Percentiles rank a stretch among this genome's conserved stretches.
These are phyloP conservation scores for Gremmenia infestans DNA, from an alignment of 2,329 filamentous ascomycete species.

Conservation along the genomic window DNA sequence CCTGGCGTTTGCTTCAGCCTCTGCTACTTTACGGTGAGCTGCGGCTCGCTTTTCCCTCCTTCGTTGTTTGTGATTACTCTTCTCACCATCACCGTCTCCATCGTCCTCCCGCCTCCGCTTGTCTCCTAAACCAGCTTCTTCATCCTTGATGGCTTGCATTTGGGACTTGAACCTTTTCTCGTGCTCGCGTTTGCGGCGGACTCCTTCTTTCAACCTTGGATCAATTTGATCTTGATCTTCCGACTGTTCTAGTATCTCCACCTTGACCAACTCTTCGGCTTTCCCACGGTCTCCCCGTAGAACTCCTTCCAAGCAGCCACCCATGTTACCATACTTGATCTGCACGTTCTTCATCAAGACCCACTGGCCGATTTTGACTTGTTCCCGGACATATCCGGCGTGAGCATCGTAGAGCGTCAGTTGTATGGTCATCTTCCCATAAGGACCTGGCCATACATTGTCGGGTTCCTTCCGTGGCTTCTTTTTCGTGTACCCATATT, in stretches of 20 bases:
- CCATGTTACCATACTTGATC: conserved; percentile 52
- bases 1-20: conserved; percentile 28
- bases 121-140: conserved; percentile 33
- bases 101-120: conserved; percentile 23
- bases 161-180: conserved; percentile 36
- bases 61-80: conserved; percentile 24
- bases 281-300: conserved; percentile 55
- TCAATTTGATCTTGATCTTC: conserved; percentile 41
- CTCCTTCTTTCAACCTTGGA: conserved; percentile 48
- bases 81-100: neutral
- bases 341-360: conserved; percentile 68
- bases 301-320: conserved; percentile 62
- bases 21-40: conserved; percentile 27
- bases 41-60: conserved; percentile 29
- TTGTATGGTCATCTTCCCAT: conserved; percentile 65
- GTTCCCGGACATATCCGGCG: conserved; percentile 48
- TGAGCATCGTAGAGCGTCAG: conserved; percentile 69
- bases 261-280: conserved; percentile 48
- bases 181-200: conserved; percentile 63
- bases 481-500: conserved; percentile 46
- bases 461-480: conserved; percentile 27
- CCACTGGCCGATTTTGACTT: conserved; percentile 56
- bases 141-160: conserved; percentile 33
- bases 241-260: conserved; percentile 45
- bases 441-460: conserved; percentile 66